Percentiles rank a stretch among this genome's conserved stretches.
Conservation (phyloP, 2,329 filamentous ascomycete species). For the Xylariaceae sp. region DNA sequence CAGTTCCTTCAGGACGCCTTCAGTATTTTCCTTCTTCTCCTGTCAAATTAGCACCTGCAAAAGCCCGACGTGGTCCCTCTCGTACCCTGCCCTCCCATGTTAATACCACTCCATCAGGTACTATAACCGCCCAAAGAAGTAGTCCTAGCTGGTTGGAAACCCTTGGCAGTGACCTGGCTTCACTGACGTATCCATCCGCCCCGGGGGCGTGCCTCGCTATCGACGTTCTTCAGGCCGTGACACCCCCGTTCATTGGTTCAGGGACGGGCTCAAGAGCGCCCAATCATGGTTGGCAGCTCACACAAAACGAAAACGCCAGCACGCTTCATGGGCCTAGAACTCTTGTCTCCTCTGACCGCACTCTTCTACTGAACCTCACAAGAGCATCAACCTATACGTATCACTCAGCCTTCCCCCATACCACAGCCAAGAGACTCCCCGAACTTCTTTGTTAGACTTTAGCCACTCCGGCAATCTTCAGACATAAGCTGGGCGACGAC, state of each 20-base stretch:
- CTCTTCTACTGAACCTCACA: conserved; percentile 25
- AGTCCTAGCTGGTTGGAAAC: conserved; percentile 27
- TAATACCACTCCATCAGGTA: conserved; percentile 27
- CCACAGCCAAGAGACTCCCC: too few species aligned
- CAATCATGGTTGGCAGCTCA: conserved; percentile 39
- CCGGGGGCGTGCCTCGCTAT: conserved; percentile 22
- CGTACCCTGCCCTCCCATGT: conserved; percentile 24
- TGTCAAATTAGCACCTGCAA: conserved; percentile 23
- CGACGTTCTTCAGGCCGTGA: conserved; percentile 20
- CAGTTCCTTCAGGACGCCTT: conserved; percentile 19
- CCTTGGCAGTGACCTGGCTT: conserved; percentile 29
- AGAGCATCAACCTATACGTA: too few species aligned
- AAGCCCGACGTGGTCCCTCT: conserved; percentile 30
- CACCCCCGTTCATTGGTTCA: conserved; percentile 34
- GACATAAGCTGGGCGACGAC: too few species aligned
- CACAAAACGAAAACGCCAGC: conserved; percentile 35
- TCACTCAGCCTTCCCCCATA: too few species aligned
- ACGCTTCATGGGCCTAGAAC: conserved; percentile 31
- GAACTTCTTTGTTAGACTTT: too few species aligned
- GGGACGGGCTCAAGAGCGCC: conserved; percentile 22
- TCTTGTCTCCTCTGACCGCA: conserved; percentile 18
- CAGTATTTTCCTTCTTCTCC: conserved; percentile 21
- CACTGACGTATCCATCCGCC: conserved; percentile 30
- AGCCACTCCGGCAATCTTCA: too few species aligned
- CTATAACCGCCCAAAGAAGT: conserved; percentile 31